These are phyloP conservation scores for Cladosporium colombiae DNA, from an alignment of 2,329 filamentous ascomycete species.

Conservation along the genomic window DNA sequence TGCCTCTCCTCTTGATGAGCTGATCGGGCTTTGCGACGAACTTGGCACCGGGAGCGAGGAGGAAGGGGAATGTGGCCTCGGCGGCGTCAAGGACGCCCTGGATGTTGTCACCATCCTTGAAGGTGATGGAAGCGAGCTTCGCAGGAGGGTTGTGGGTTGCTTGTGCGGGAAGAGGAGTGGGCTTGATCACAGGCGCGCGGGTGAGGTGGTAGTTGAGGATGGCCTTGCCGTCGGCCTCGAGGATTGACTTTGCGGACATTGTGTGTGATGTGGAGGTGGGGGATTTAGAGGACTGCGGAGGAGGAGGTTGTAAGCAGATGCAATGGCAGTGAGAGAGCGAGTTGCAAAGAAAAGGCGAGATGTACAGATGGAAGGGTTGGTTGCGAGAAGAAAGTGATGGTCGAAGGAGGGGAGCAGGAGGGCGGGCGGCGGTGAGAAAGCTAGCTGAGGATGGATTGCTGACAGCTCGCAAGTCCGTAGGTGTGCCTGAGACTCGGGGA, in stretches of 20 bases:
- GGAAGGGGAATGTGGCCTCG: conserved; percentile 95
- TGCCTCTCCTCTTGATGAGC: conserved; percentile 99
- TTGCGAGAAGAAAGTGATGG: neutral
- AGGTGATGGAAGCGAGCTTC: conserved; percentile 88
- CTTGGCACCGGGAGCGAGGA: conserved; percentile 77
- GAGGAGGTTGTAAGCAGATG: conserved; percentile 29
- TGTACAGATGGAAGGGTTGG: conserved; percentile 9
- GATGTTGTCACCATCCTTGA: conserved; percentile 83
- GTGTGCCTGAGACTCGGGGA: conserved; percentile 6
- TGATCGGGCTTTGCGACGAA: conserved; percentile 99
- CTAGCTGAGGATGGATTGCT: conserved; percentile 22
- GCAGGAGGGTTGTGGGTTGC: conserved; percentile 89
- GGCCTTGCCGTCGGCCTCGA: conserved; percentile 99
- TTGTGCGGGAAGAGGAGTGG: conserved; percentile 81
- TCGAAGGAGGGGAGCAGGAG: conserved; percentile 11
- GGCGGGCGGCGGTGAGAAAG: conserved; percentile 25
- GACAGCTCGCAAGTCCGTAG: conserved; percentile 17
- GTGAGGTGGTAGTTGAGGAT: conserved; percentile 99
- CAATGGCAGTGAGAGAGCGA: conserved; percentile 6
- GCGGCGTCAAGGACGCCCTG: conserved; percentile 88
- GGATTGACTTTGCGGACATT: conserved; percentile 96
- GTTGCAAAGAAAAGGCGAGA: conserved; percentile 10
- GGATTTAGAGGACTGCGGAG: conserved; percentile 16
- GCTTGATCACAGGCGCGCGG: conserved; percentile 95
- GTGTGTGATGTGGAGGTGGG: conserved; percentile 38